These are phyloP conservation scores for Raffaelea ambrosiae DNA, from an alignment of 2,329 filamentous ascomycete species.

Conservation along the genomic window DNA sequence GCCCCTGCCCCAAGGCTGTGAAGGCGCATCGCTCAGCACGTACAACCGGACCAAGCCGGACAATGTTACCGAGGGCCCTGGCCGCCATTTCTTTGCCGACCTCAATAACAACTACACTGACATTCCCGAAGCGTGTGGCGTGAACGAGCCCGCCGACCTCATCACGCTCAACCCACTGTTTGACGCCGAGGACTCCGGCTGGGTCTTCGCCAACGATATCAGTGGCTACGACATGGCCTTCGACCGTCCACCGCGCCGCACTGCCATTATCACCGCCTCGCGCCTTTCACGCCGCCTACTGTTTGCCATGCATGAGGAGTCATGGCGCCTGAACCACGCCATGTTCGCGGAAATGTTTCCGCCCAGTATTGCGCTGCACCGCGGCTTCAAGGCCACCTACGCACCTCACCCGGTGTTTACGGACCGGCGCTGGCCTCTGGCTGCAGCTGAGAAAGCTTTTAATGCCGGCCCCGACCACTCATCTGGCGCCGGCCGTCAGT, in stretches of 20 bases:
- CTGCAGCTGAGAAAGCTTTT: slow-evolving; percentile 66
- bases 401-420: slow-evolving; percentile 76
- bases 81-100: slow-evolving; percentile 11
- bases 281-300: slow-evolving; percentile 60
- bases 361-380: slow-evolving; percentile 60
- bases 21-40: slow-evolving; percentile 31
- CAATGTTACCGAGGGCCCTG: slow-evolving; percentile 1
- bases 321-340: slow-evolving; percentile 54
- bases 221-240: slow-evolving; percentile 54
- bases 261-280: slow-evolving; percentile 62
- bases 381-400: slow-evolving; percentile 69
- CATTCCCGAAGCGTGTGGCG: slow-evolving; percentile 46
- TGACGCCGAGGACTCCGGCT: slow-evolving; percentile 60
- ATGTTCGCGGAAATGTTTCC: slow-evolving; percentile 81
- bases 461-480: slow-evolving; percentile 65
- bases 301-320: slow-evolving; percentile 67
- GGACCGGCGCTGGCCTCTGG: slow-evolving; percentile 64
- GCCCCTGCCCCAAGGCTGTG: slow-evolving; percentile 46
- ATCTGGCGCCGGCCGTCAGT: slow-evolving; percentile 46
- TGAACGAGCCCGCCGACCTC: slow-evolving; percentile 64
- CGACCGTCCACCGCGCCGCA: slow-evolving; percentile 55
- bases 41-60: slow-evolving; percentile 8
- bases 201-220: slow-evolving; percentile 63
- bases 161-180: slow-evolving; percentile 74
- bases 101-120: slow-evolving; percentile 12